A percentile compares a stretch with the other conserved stretches of the same genome.
Conservation (phyloP, 495 filamentous ascomycete species). For the Aspergillus bridgeri region DNA sequence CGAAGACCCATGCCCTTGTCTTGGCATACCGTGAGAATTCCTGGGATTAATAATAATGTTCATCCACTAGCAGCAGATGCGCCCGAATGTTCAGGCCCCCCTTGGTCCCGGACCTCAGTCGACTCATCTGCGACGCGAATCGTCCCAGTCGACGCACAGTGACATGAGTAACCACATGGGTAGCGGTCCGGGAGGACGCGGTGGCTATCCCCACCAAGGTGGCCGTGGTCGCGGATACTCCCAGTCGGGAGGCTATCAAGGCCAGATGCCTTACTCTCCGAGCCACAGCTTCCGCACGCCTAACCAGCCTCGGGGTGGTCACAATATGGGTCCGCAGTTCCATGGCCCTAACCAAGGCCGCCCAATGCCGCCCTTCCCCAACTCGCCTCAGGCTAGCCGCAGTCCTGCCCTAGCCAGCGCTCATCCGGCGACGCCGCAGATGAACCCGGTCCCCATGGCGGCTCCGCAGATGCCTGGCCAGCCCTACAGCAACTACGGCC, state of each 20-base stretch:
- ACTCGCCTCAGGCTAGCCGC: conserved; percentile 63
- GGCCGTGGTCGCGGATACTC: conserved; percentile 69
- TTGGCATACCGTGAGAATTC: conserved; percentile 4
- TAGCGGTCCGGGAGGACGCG: conserved; percentile 48
- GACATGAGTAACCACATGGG: conserved; percentile 63
- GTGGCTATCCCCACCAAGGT: conserved; percentile 52
- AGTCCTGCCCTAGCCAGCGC: conserved; percentile 70
- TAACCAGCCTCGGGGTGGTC: conserved; percentile 61
- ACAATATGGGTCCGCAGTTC: conserved; percentile 62
- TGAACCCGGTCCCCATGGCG: conserved; percentile 57
- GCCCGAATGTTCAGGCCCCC: conserved; percentile 56
- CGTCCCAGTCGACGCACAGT: conserved; percentile 73
- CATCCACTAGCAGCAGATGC: conserved; percentile 47
- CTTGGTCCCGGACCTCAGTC: conserved; percentile 60
- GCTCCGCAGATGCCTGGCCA: conserved; percentile 53
- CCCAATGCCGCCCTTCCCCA: conserved; percentile 54
- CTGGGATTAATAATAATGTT: conserved; percentile 17
- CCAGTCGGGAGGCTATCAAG: conserved; percentile 50
- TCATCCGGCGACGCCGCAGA: conserved; percentile 67
- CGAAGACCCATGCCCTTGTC: not conserved
- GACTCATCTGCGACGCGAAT: conserved; percentile 76
- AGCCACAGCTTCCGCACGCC: conserved; percentile 55
- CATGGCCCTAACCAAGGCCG: conserved; percentile 53
- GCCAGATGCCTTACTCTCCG: conserved; percentile 67
- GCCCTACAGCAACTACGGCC: conserved; percentile 56